Evolutionary conservation across 2,329 filamentous ascomycete species (phyloP).

Genomic region (Trichoderma afroharzianum): DNA sequence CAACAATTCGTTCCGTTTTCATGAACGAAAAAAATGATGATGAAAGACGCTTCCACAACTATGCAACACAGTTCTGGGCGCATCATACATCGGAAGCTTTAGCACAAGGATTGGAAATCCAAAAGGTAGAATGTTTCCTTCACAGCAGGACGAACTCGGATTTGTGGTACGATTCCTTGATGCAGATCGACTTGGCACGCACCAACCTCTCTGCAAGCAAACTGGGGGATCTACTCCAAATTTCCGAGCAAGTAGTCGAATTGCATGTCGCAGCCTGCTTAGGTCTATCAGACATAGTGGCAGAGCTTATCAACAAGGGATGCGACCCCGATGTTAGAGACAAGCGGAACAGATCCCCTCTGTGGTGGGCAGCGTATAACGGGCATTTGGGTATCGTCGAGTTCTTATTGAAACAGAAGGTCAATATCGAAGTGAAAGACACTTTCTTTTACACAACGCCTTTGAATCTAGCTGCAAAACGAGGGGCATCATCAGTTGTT

Average conservation of each 20-base stretch:
- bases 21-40: not conserved
- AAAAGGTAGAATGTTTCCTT: not conserved
- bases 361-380: not conserved
- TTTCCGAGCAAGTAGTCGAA: not conserved
- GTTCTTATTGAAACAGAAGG: fast-evolving
- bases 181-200: not conserved
- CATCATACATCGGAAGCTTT: not conserved
- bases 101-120: not conserved
- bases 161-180: not conserved
- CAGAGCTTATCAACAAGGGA: not conserved
- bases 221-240: conserved; percentile 32
- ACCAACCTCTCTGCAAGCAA: not conserved
- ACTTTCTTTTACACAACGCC: not conserved
- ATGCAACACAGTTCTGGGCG: not conserved
- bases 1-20: conserved; percentile 21
- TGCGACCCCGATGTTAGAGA: not conserved
- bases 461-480: not conserved
- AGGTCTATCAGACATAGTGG: not conserved
- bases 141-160: too few species aligned
- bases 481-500: fast-evolving
- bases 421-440: not conserved
- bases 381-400: not conserved
- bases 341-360: not conserved
- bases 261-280: not conserved
- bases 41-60: not conserved